These are phyloP conservation scores for Blastobotrys muscicola DNA, from an alignment of 805 yeast species.

Conservation along the genomic window DNA sequence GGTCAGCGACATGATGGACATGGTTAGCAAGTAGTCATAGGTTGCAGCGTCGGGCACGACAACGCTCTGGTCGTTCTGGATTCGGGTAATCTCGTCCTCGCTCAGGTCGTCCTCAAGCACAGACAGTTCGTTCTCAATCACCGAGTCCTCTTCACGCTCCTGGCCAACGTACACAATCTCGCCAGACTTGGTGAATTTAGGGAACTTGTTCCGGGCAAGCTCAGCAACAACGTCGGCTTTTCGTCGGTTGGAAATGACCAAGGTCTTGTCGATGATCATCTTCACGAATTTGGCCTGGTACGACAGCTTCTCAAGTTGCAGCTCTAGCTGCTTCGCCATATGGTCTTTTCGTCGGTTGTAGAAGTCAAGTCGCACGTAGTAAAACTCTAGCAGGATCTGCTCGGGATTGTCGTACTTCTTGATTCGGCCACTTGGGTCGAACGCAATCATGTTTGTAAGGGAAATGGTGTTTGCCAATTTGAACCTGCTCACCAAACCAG, in stretches of 20 bases:
- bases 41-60: slow-evolving; percentile 47
- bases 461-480: slow-evolving; percentile 60
- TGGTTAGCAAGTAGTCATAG: slow-evolving; percentile 81
- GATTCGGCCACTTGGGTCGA: slow-evolving; percentile 82
- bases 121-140: slow-evolving; percentile 12
- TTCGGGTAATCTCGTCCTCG: slow-evolving; percentile 28
- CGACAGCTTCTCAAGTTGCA: slow-evolving; percentile 63
- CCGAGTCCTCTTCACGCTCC: slow-evolving; percentile 20
- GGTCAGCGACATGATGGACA: slow-evolving; percentile 92
- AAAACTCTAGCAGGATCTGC: slow-evolving; percentile 78
- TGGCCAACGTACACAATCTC: slow-evolving; percentile 41
- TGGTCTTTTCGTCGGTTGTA: slow-evolving; percentile 87
- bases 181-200: slow-evolving; percentile 59
- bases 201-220: slow-evolving; percentile 57
- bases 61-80: slow-evolving; percentile 18
- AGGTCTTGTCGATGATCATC: slow-evolving; percentile 68
- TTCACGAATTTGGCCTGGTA: slow-evolving; percentile 88
- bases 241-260: slow-evolving; percentile 67
- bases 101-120: slow-evolving; percentile 26
- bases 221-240: slow-evolving; percentile 54
- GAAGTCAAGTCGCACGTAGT: slow-evolving; percentile 74
- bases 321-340: slow-evolving; percentile 56
- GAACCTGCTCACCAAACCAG: slow-evolving; percentile 80
- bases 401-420: slow-evolving; percentile 67
- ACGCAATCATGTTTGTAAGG: slow-evolving; percentile 88